Evolutionary conservation across 768 basidiomycete genomes (phyloP).

Genomic region (Coprinellus aureogranulatus): DNA sequence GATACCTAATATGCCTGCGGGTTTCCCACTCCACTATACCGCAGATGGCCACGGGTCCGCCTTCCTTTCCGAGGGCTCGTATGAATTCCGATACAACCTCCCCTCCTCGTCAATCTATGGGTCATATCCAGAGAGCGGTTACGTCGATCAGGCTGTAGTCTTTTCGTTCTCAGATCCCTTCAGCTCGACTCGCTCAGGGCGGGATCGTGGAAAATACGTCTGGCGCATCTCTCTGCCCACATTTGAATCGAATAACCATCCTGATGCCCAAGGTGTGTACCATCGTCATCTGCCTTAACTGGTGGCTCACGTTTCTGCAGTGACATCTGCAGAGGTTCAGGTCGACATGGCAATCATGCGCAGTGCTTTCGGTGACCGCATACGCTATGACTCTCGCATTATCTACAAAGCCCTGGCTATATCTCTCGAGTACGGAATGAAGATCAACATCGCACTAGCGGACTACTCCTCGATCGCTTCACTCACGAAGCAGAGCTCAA

Average conservation of each 20-base stretch:
- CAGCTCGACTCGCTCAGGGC: slow-evolving; percentile 4
- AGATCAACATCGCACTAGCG: slow-evolving; percentile 31
- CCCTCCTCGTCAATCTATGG: slow-evolving; percentile 5
- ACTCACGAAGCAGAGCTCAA: neutral
- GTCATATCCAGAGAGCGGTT: slow-evolving; percentile 12
- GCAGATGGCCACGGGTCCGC: slow-evolving; percentile 19
- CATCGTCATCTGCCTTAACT: slow-evolving; percentile 5
- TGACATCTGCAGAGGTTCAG: slow-evolving; percentile 36
- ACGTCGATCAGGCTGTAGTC: slow-evolving; percentile 17
- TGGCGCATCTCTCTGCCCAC: slow-evolving; percentile 32
- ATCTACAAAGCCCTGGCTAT: slow-evolving; percentile 38
- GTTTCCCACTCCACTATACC: slow-evolving; percentile 36
- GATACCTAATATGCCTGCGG: slow-evolving; percentile 29
- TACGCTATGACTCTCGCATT: slow-evolving; percentile 31
- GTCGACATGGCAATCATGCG: slow-evolving; percentile 32
- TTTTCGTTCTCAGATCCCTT: slow-evolving; percentile 22
- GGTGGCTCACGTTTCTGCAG: slow-evolving; percentile 13
- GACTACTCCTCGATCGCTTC: neutral
- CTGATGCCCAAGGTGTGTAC: slow-evolving; percentile 27
- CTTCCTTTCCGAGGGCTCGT: slow-evolving; percentile 29
- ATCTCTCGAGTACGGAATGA: slow-evolving; percentile 37
- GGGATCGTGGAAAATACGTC: slow-evolving; percentile 17
- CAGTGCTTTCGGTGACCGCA: slow-evolving; percentile 29
- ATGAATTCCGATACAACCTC: slow-evolving; percentile 34
- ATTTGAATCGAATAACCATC: slow-evolving; percentile 16